These are phyloP conservation scores for Tolypocladium ovalisporum DNA, from an alignment of 2,329 filamentous ascomycete species.

Conservation along the genomic window DNA sequence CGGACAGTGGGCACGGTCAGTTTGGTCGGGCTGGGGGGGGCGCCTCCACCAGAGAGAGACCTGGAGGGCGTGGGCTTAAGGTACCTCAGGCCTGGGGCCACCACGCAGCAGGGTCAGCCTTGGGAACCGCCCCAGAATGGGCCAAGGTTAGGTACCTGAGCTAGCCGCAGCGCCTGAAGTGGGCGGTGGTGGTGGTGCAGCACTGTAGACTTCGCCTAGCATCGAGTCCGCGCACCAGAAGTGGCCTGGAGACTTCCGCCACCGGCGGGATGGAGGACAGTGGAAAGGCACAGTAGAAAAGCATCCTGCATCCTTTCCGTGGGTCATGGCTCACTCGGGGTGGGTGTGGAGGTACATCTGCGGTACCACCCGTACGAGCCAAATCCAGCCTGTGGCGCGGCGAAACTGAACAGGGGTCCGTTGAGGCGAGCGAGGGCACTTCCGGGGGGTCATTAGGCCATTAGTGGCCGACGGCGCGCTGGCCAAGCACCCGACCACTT, in stretches of 20 bases:
- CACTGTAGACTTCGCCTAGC: neutral
- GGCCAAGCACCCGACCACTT: neutral
- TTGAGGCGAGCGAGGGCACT: neutral
- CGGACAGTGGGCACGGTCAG: neutral
- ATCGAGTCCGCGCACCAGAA: neutral
- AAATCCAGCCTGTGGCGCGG: neutral
- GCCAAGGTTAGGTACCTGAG: neutral
- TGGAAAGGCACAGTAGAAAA: neutral
- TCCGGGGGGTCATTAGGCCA: neutral
- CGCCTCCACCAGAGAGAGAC: neutral
- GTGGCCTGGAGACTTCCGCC: neutral
- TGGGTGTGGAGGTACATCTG: neutral
- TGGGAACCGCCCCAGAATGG: neutral
- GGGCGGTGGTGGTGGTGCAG: too few species aligned
- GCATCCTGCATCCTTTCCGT: neutral
- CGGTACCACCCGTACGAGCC: neutral
- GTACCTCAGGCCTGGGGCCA: neutral
- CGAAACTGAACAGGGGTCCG: neutral
- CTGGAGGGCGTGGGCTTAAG: neutral
- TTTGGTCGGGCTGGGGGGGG: neutral
- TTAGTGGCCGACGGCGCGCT: neutral
- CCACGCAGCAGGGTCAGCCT: neutral
- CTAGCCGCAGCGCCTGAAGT: neutral
- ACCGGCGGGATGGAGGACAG: neutral
- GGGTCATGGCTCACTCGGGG: neutral